A percentile compares a stretch with the other conserved stretches of the same genome.
These are phyloP conservation scores for Pichia exigua DNA, from an alignment of 805 yeast genomes.

Conservation along the genomic window DNA sequence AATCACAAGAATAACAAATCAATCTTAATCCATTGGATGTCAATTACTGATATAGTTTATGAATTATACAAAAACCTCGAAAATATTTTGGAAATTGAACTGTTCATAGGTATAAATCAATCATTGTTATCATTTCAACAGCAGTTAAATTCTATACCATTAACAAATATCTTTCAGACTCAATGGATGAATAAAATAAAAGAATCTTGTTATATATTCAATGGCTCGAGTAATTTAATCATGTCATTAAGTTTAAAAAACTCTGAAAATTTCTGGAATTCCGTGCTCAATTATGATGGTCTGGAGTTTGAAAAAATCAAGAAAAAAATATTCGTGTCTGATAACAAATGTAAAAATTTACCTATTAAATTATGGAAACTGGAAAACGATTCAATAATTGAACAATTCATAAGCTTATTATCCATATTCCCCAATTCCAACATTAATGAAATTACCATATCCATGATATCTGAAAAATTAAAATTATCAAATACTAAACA, in stretches of 20 bases:
- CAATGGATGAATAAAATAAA: constrained; percentile 75
- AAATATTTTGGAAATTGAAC: not conserved
- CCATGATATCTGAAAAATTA: not conserved
- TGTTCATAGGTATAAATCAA: not conserved
- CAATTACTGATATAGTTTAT: not conserved
- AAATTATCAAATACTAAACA: not conserved
- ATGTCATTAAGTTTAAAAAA: constrained; percentile 66
- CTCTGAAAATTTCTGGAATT: constrained; percentile 48
- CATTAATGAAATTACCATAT: not conserved
- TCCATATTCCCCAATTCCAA: not conserved
- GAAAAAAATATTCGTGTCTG: constrained; percentile 11
- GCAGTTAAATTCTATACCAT: not conserved
- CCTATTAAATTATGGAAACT: constrained; percentile 24
- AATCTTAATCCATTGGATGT: not conserved
- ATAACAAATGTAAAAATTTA: constrained; percentile 30
- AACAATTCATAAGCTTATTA: not conserved
- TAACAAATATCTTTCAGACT: constrained; percentile 30
- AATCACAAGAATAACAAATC: no score
- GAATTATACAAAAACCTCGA: not conserved
- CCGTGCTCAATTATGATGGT: constrained; percentile 25
- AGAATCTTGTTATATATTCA: constrained; percentile 67
- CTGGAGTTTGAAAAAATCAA: constrained; percentile 19
- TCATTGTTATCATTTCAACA: constrained; percentile 23
- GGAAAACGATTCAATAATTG: not conserved
- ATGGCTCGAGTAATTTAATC: constrained; percentile 73